Conservation (phyloP, 805 yeast species). For the Yarrowia osloensis region DNA sequence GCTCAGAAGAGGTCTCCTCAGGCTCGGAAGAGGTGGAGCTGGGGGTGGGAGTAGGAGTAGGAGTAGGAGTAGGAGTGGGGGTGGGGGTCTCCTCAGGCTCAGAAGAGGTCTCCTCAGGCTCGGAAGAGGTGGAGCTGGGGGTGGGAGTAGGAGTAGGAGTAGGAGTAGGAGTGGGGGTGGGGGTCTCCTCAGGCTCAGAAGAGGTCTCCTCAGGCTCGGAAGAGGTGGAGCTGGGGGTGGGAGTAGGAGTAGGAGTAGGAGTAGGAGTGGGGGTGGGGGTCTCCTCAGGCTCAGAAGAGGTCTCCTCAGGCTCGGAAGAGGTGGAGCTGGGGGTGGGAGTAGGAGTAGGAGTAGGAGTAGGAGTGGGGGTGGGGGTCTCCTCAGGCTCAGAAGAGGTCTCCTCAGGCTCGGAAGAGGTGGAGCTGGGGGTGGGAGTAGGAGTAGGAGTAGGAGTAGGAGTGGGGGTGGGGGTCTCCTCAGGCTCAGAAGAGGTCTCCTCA, state of each 20-base stretch:
- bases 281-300: neutral
- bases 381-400: neutral
- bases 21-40: neutral
- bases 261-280: neutral
- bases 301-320: neutral
- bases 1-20: neutral
- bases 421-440: too few species aligned
- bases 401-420: neutral
- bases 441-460: neutral
- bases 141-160: too few species aligned
- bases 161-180: too few species aligned
- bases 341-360: too few species aligned
- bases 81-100: neutral
- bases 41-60: neutral
- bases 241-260: neutral
- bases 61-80: neutral
- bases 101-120: neutral
- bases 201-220: neutral
- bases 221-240: too few species aligned
- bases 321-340: too few species aligned
- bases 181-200: neutral
- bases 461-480: neutral
- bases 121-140: too few species aligned
- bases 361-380: too few species aligned
- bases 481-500: neutral